Percentiles rank a stretch among this genome's conserved stretches.
These are phyloP conservation scores for Candida tammaniensis DNA, from an alignment of 805 yeast genomes.

Conservation along the genomic window DNA sequence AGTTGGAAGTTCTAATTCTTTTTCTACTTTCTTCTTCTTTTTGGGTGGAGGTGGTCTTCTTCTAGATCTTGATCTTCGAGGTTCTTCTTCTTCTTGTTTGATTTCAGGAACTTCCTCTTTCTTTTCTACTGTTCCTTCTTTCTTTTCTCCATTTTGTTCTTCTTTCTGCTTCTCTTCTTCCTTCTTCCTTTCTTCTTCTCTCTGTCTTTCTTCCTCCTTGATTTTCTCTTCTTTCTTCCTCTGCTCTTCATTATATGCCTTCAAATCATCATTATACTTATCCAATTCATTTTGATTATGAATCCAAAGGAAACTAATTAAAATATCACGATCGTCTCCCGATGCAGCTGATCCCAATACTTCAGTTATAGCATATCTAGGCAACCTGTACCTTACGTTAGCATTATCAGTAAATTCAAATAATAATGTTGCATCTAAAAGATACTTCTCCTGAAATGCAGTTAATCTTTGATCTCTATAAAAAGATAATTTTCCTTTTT, in stretches of 20 bases:
- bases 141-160: constrained; percentile 13
- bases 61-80: constrained; percentile 2
- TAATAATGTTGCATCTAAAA: constrained; percentile 66
- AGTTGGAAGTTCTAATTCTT: constrained; percentile 29
- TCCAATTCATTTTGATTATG: constrained; percentile 52
- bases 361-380: constrained; percentile 76
- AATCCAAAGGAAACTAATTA: constrained; percentile 48
- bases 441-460: constrained; percentile 72
- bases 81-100: neutral
- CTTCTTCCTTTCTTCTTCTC: constrained; percentile 21
- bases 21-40: constrained; percentile 14
- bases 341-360: constrained; percentile 28
- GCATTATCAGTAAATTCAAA: constrained; percentile 85
- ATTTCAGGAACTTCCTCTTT: constrained; percentile 13
- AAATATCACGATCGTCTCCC: constrained; percentile 35
- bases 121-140: constrained; percentile 24
- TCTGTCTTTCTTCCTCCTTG: constrained; percentile 23
- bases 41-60: constrained; percentile 17
- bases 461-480: constrained; percentile 60
- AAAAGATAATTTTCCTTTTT: constrained; percentile 19
- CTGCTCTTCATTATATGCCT: constrained; percentile 25
- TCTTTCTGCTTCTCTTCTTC: constrained; percentile 15
- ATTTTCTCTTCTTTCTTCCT: constrained; percentile 26
- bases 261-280: constrained; percentile 37
- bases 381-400: constrained; percentile 68